A percentile compares a stretch with the other conserved stretches of the same genome.
phyloP scores from a whole-genome alignment of 1,284 basidiomycete genomes.

The Malassezia dermatis region DNA sequence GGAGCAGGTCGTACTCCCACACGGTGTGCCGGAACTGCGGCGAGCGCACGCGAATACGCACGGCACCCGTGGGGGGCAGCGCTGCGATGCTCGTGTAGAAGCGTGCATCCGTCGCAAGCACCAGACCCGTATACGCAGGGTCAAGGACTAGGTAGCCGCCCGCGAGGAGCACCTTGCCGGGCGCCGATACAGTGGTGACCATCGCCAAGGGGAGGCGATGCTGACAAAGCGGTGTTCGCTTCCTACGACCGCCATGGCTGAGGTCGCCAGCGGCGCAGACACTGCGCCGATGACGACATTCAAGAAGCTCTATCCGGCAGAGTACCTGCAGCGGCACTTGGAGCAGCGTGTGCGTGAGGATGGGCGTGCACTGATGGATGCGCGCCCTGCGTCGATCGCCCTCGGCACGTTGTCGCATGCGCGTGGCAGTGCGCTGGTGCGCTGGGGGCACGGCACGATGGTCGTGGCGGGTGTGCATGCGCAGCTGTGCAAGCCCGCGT shows the following conservation, averaged over 20 bases:
- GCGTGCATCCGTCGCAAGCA: conserved; percentile 69
- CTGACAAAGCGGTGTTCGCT: background rate
- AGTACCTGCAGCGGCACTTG: conserved; percentile 13
- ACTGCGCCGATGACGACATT: conserved; percentile 8
- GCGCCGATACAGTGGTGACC: conserved; percentile 64
- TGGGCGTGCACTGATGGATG: conserved; percentile 6
- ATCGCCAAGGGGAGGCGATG: background rate
- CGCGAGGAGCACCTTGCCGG: conserved; percentile 79
- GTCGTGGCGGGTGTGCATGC: conserved; percentile 13
- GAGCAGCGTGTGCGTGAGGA: conserved; percentile 15
- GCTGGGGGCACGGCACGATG: conserved; percentile 11
- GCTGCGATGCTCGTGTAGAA: conserved; percentile 63
- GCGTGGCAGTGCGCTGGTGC: conserved; percentile 13
- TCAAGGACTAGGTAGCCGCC: conserved; percentile 47
- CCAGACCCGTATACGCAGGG: conserved; percentile 42
- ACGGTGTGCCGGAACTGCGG: conserved; percentile 74
- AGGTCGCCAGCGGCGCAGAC: background rate
- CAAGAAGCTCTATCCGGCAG: conserved; percentile 15
- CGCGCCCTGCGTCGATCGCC: conserved; percentile 2
- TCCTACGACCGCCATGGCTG: background rate
- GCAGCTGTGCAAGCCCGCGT: conserved; percentile 1
- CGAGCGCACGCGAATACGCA: conserved; percentile 62
- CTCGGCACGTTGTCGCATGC: conserved; percentile 3
- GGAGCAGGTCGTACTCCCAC: conserved; percentile 58
- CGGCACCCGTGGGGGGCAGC: background rate